phyloP scores from a whole-genome alignment of 2,329 filamentous ascomycete species.

The Sporothrix luriei region DNA sequence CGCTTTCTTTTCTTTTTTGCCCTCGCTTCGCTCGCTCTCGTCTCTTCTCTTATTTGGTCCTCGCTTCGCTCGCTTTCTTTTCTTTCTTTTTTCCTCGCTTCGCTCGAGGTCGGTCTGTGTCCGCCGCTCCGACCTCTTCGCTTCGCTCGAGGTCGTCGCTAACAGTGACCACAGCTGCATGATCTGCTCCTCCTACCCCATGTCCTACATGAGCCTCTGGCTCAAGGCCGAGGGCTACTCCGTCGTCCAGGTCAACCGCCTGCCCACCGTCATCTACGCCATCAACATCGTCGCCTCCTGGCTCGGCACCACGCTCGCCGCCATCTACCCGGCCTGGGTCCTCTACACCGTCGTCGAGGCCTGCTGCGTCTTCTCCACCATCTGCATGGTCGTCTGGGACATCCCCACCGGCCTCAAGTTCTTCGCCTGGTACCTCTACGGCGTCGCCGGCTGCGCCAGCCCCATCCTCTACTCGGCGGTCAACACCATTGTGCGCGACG shows the following conservation, averaged over 20 bases:
- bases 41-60: not conserved
- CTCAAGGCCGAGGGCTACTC: conserved; percentile 54
- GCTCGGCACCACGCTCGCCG: conserved; percentile 54
- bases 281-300: conserved; percentile 53
- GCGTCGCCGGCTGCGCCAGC: conserved; percentile 45
- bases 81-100: not conserved
- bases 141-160: not conserved
- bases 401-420: conserved; percentile 55
- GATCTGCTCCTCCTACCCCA: conserved; percentile 51
- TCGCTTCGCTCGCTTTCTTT: not conserved
- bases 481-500: conserved; percentile 48
- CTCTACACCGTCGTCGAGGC: conserved; percentile 49
- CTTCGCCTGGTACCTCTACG: conserved; percentile 49
- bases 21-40: conserved; percentile 2
- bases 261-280: conserved; percentile 53
- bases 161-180: conserved; percentile 41
- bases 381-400: conserved; percentile 53
- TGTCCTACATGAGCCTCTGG: conserved; percentile 56
- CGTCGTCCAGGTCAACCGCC: conserved; percentile 52
- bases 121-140: too few relatives aligned
- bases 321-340: conserved; percentile 54
- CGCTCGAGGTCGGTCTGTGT: too few relatives aligned
- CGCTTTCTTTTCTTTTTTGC: not conserved
- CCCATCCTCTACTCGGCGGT: conserved; percentile 50
- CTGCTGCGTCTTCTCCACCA: conserved; percentile 47